Base-by-base conservation (phyloP, 371 early-diverging fungal genomes). In the Rhizopus microsporus region DNA sequence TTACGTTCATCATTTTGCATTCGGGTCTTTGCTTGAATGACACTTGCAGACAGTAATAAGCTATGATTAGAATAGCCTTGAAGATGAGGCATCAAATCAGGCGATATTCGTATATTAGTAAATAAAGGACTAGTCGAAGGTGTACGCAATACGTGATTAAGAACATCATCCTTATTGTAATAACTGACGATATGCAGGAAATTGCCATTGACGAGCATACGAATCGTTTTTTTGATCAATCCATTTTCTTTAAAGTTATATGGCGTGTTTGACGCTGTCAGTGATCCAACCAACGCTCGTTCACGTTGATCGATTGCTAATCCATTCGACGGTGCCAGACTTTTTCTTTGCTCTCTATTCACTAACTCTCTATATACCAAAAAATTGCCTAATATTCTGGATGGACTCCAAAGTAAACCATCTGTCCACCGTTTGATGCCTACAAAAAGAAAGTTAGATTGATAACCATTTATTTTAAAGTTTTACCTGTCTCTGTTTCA, bases 181-280 rank as follows among this genome's bases (percentile, higher is more conserved):
- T 94, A 94, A 51, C 87, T 90, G 51, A 94, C 89, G 60, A 94
- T 75, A 59, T 93, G 94, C 60, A 91, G 86, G 39, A 83, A 82
- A 37, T 84, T 81, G 34, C 88, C 89, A 68, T 91, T 84, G 50
- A 84, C 81, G 42, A 86, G 81, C 48, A 92, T 82, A 23, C 91
- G 91, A 73, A 94, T 84, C 7, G 93, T 87, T 69, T 92, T 91
- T 63, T 94, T 94, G 60, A 92, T 87, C 12, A 94, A 72, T 0
- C 94, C 94, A 60, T 87, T 80, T 48, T 88, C 85, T 59, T 89
- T 90, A 61, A 90, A 84, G 58, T 81, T 68, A 68, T 86, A 83
- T 17, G 82, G 75, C 60, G 79, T 82, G n/a, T 63, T 63, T 15
- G 59, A 42, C 17, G 63, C 54, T 42, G 81, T 87, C 12, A 85